phyloP scores from a whole-genome alignment of 2,329 filamentous ascomycete genomes.

The Conoideocrella luteorostrata region DNA sequence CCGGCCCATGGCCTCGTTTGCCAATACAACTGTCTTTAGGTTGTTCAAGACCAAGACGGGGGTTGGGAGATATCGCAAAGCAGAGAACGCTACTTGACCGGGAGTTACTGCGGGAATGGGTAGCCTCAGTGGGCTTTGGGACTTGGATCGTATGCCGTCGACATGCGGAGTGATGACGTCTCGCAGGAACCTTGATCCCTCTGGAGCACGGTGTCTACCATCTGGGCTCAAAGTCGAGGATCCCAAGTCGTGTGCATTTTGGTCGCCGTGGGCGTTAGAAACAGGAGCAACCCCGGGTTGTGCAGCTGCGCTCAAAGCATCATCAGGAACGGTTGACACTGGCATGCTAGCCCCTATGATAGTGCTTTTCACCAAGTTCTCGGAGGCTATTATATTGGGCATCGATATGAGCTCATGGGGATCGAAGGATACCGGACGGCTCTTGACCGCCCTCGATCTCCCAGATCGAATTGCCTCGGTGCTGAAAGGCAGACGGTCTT shows the following conservation, averaged over 20 bases:
- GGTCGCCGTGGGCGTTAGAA: neutral
- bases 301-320: conserved; percentile 4
- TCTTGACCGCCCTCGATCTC: conserved; percentile 4
- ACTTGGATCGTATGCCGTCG: conserved; percentile 24
- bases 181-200: conserved; percentile 28
- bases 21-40: conserved; percentile 63
- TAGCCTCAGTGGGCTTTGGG: conserved; percentile 32
- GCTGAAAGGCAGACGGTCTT: too few relatives aligned
- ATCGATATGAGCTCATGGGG: conserved; percentile 16
- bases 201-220: conserved; percentile 18
- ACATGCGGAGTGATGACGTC: conserved; percentile 18
- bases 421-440: conserved; percentile 1
- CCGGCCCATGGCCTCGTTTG: conserved; percentile 69
- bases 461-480: too few relatives aligned
- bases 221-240: conserved; percentile 11
- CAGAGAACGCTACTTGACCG: conserved; percentile 55
- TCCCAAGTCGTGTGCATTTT: neutral
- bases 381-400: conserved; percentile 26
- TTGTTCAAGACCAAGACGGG: conserved; percentile 63
- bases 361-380: conserved; percentile 23
- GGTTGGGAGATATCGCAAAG: conserved; percentile 68
- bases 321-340: conserved; percentile 17
- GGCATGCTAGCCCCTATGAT: conserved; percentile 22
- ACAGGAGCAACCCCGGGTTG: neutral
- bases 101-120: conserved; percentile 42